phyloP scores from a whole-genome alignment of 1,284 basidiomycete genomes.

The Sporisorium graminicola region DNA sequence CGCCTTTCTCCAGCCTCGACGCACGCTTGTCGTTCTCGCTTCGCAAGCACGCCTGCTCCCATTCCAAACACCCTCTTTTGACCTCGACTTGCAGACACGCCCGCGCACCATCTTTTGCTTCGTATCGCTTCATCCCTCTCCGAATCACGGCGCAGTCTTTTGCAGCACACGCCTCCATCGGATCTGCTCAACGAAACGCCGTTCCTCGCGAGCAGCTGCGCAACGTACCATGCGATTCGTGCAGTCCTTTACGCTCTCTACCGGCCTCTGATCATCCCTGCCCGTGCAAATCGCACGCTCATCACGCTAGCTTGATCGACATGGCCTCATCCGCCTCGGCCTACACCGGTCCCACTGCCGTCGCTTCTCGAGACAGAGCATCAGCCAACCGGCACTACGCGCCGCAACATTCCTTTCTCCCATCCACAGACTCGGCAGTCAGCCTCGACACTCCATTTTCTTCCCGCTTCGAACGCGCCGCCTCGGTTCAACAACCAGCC shows the following conservation, averaged over 20 bases:
- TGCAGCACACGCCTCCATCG: neutral
- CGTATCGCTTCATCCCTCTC: neutral
- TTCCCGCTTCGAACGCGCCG: slow-evolving; percentile 26
- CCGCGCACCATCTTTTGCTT: neutral
- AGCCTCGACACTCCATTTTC: slow-evolving; percentile 30
- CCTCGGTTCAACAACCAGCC: slow-evolving; percentile 17
- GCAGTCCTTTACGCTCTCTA: slow-evolving; percentile 12
- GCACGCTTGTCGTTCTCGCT: neutral
- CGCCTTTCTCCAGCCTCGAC: neutral
- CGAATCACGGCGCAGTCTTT: neutral
- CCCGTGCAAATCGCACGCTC: neutral
- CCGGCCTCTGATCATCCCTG: neutral
- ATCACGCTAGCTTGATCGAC: neutral
- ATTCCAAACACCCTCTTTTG: neutral
- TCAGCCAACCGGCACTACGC: slow-evolving; percentile 9
- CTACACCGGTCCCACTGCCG: neutral
- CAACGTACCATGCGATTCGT: slow-evolving; percentile 12
- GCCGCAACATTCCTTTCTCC: slow-evolving; percentile 23
- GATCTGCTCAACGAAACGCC: neutral
- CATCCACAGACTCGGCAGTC: slow-evolving; percentile 22
- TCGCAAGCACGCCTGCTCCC: neutral
- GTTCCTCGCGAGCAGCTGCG: slow-evolving; percentile 4
- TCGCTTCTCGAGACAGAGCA: slow-evolving; percentile 1
- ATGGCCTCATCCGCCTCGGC: slow-evolving; percentile 22
- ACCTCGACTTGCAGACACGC: neutral